Percentiles rank a stretch among this genome's conserved stretches.
Evolutionary conservation across 176 grass and related monocot genomes (phyloP).

Genomic region (Tillandsia leiboldiana): DNA sequence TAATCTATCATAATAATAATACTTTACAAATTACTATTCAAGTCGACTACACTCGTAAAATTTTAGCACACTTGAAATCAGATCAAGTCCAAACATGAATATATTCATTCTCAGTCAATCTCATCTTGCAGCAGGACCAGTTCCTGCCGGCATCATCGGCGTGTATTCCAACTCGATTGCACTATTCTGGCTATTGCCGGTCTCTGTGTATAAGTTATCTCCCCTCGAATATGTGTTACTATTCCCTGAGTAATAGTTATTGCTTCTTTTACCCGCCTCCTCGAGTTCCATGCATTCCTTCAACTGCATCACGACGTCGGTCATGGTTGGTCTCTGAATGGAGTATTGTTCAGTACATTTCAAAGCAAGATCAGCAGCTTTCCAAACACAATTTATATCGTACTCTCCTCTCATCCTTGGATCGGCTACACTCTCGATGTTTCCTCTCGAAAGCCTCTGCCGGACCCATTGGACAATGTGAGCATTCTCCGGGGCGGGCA

Average conservation of each 20-base stretch:
- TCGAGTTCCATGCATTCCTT: constrained; percentile 25
- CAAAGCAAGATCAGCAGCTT: constrained; percentile 26
- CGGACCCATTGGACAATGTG: constrained; percentile 17
- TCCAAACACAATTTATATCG: constrained; percentile 33
- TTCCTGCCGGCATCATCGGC: background rate
- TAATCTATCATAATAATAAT: no score
- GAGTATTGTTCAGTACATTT: constrained; percentile 14
- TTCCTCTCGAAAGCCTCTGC: constrained; percentile 23
- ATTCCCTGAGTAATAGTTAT: background rate
- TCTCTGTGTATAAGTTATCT: background rate
- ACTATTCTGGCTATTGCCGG: background rate
- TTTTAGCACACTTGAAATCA: no score
- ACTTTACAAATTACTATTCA: no score
- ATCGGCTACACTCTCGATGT: constrained; percentile 28
- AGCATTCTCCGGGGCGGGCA: no score
- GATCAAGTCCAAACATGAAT: no score
- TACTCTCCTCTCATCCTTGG: constrained; percentile 9
- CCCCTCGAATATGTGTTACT: background rate
- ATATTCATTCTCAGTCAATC: background rate
- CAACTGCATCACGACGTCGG: constrained; percentile 4
- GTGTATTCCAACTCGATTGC: background rate
- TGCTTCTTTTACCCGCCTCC: background rate
- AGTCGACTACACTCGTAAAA: no score
- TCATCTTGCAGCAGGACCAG: constrained; percentile 11
- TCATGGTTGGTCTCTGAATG: constrained; percentile 28